Conservation (phyloP, 176 grass and related monocot species). For the Eragrostis nindensis region DNA sequence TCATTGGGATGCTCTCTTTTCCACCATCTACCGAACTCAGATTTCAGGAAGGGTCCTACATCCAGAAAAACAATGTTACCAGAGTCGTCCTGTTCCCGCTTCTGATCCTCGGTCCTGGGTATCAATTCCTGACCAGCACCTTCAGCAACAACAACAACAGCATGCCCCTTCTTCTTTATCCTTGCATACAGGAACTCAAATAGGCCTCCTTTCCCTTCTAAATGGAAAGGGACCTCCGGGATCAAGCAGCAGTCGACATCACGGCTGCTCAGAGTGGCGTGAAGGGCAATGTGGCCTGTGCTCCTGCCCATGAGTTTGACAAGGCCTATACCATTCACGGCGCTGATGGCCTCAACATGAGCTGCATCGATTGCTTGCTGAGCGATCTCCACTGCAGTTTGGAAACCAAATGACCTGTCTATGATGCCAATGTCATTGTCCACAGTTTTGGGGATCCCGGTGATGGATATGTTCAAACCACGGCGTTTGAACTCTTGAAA, state of each 20-base stretch:
- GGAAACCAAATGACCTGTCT: conserved; percentile 89
- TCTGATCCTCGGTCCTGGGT: conserved; percentile 53
- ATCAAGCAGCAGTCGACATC: conserved; percentile 96
- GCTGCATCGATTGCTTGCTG: conserved; percentile 81
- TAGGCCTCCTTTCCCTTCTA: conserved; percentile 81
- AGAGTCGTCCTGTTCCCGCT: conserved; percentile 67
- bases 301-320: conserved; percentile 99
- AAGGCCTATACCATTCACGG: conserved; percentile 82
- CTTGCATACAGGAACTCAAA: conserved; percentile 71
- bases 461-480: conserved; percentile 69
- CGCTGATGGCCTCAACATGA: conserved; percentile 88
- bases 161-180: conserved; percentile 75
- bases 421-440: conserved; percentile 99
- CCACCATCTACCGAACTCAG: conserved; percentile 82
- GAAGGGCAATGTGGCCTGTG: conserved; percentile 81
- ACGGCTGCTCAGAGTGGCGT: conserved; percentile 84
- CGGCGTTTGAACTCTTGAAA: conserved; percentile 71
- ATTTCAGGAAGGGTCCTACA: conserved; percentile 71
- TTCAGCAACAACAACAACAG: conserved; percentile 81
- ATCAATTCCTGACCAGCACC: conserved; percentile 89
- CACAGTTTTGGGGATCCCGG: conserved; percentile 83
- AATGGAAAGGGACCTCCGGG: conserved; percentile 74
- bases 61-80: conserved; percentile 78
- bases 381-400: conserved; percentile 85
- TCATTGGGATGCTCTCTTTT: conserved; percentile 59